A percentile compares a stretch with the other conserved stretches of the same genome.
Evolutionary conservation across 768 basidiomycete species (phyloP).

Genomic region (Epithele typhae): DNA sequence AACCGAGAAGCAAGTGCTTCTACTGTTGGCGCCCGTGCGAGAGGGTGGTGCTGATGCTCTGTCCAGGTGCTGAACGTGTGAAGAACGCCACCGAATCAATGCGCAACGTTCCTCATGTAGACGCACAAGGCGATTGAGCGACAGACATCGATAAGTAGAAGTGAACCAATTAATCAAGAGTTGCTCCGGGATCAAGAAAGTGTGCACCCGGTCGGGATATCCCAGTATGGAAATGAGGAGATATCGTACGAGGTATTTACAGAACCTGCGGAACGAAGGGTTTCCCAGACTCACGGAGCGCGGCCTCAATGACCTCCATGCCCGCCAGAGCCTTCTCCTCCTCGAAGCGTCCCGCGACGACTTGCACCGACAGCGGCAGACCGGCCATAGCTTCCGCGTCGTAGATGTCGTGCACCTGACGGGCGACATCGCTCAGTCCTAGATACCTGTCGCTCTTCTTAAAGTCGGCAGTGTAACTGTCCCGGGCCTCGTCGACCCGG

Average conservation of each 20-base stretch:
- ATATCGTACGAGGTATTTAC: too few species aligned
- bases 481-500: slow-evolving; percentile 30
- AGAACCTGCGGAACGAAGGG: slow-evolving; percentile 11
- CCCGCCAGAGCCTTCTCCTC: slow-evolving; percentile 47
- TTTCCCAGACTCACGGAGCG: slow-evolving; percentile 11
- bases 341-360: slow-evolving; percentile 38
- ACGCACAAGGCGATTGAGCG: too few species aligned
- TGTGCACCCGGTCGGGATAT: too few species aligned
- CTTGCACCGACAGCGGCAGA: slow-evolving; percentile 41
- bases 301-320: slow-evolving; percentile 36
- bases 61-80: not conserved
- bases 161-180: too few species aligned
- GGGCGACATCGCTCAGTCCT: slow-evolving; percentile 33
- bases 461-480: slow-evolving; percentile 25
- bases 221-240: too few species aligned
- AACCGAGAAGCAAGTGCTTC: slow-evolving; percentile 13
- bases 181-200: too few species aligned
- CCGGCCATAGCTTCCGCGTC: slow-evolving; percentile 39
- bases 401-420: slow-evolving; percentile 38
- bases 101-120: too few species aligned
- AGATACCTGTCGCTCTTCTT: slow-evolving; percentile 18
- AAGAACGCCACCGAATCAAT: not conserved
- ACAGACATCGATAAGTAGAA: too few species aligned
- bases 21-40: not conserved
- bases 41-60: not conserved